Evolutionary conservation across 805 yeast genomes (phyloP).

Genomic region (Saccharomycopsis microspora): DNA sequence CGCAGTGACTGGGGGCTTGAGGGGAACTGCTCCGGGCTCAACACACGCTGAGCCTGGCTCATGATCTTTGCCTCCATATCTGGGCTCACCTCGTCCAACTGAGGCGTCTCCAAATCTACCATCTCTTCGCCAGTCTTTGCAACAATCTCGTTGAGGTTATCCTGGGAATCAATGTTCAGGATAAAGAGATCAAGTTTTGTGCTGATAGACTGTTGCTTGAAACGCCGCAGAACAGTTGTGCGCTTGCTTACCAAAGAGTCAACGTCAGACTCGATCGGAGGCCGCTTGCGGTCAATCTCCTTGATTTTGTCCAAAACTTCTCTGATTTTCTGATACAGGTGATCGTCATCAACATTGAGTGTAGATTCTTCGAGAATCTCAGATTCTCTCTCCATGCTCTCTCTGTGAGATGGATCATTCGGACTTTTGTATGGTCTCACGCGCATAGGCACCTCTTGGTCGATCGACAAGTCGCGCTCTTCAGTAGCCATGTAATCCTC

Average conservation of each 20-base stretch:
- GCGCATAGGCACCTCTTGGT: not conserved
- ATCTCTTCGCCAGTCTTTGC: slow-evolving; percentile 4
- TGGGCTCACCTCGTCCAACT: not conserved
- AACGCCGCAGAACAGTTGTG: slow-evolving; percentile 5
- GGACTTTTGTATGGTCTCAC: no score
- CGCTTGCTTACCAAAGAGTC: not conserved
- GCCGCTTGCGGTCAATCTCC: slow-evolving; percentile 2
- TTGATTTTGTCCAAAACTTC: slow-evolving; percentile 6
- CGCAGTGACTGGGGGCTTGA: not conserved
- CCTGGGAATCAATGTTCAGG: slow-evolving; percentile 7
- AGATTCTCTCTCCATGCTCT: not conserved
- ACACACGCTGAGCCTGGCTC: not conserved
- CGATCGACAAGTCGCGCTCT: not conserved
- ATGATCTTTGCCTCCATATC: not conserved
- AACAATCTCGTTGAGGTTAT: slow-evolving; percentile 1
- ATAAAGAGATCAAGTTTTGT: slow-evolving; percentile 14
- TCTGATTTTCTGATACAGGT: slow-evolving; percentile 2
- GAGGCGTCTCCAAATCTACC: slow-evolving; percentile 1
- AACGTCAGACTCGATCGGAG: not conserved
- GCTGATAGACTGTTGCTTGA: slow-evolving; percentile 7
- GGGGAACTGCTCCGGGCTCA: no score
- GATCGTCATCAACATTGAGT: slow-evolving; percentile 4
- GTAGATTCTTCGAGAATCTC: not conserved
- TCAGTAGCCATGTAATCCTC: not conserved
- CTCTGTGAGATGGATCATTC: no score